phyloP scores from a whole-genome alignment of 805 yeast genomes.

The Zygosaccharomyces bailii region DNA sequence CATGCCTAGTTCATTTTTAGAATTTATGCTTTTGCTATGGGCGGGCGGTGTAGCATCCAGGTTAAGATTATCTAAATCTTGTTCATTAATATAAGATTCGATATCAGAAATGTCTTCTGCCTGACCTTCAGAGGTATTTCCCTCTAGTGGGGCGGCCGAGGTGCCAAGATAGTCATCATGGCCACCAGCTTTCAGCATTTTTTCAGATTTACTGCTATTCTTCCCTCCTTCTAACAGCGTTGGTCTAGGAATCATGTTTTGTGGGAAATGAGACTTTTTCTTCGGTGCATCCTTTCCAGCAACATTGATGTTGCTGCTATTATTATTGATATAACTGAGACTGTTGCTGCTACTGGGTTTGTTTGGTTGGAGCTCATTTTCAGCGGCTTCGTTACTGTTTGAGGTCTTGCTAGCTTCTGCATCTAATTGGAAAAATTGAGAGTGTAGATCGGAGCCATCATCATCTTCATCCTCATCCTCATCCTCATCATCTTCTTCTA shows the following conservation, averaged over 20 bases:
- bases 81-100: conserved; percentile 34
- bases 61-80: conserved; percentile 27
- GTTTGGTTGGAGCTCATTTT: conserved; percentile 8
- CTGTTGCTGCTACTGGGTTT: conserved; percentile 13
- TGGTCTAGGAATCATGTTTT: conserved; percentile 20
- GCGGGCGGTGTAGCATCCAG: conserved; percentile 20
- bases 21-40: conserved; percentile 8
- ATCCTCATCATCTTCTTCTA: conserved; percentile 36
- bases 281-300: conserved; percentile 6
- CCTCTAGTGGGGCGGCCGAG: conserved; percentile 2
- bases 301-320: conserved; percentile 6
- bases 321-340: conserved; percentile 8
- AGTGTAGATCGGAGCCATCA: conserved; percentile 20
- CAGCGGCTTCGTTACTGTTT: conserved; percentile 7
- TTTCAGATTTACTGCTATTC: conserved; percentile 16
- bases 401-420: conserved; percentile 8
- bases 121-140: conserved; percentile 3
- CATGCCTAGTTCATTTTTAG: conserved; percentile 7
- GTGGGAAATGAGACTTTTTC: conserved; percentile 22
- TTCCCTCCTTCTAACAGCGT: conserved; percentile 16
- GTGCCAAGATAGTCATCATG: conserved; percentile 10
- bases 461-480: conserved; percentile 34
- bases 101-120: conserved; percentile 29
- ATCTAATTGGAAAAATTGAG: conserved; percentile 27
- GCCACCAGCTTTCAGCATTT: conserved; percentile 8